phyloP scores from a whole-genome alignment of 2,329 filamentous ascomycete species.

The Fusarium sp. region DNA sequence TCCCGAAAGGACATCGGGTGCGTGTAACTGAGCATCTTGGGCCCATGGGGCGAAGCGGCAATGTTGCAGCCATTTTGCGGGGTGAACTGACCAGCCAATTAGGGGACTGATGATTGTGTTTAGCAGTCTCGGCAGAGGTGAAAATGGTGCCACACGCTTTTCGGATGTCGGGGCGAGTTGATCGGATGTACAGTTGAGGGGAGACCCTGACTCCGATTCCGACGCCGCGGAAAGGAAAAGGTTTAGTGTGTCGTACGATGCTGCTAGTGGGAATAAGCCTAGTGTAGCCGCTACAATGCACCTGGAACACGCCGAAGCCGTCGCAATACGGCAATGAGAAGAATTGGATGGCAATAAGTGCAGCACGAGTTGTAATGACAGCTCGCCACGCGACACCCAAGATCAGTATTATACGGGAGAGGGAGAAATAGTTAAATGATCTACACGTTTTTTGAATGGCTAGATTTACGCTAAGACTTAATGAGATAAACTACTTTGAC shows the following conservation, averaged over 20 bases:
- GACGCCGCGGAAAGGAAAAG: neutral
- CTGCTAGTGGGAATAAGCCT: neutral
- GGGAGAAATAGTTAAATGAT: neutral
- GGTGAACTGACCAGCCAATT: conserved; percentile 14
- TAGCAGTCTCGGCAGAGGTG: conserved; percentile 19
- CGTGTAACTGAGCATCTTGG: neutral
- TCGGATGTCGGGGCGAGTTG: conserved; percentile 29
- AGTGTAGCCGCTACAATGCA: neutral
- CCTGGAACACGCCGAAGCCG: neutral
- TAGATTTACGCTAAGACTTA: neutral
- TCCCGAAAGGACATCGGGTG: conserved; percentile 24
- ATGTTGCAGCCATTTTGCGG: conserved; percentile 26
- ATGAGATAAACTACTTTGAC: neutral
- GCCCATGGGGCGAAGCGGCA: conserved; percentile 8
- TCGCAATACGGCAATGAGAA: too few species aligned
- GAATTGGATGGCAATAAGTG: too few species aligned
- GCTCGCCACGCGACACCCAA: neutral
- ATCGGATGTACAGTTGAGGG: conserved; percentile 19
- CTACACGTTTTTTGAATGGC: neutral
- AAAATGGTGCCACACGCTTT: neutral
- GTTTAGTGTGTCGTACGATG: neutral
- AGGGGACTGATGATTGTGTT: conserved; percentile 25
- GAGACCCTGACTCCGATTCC: conserved; percentile 28
- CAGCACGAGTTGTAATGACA: too few species aligned
- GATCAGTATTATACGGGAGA: neutral